These are phyloP conservation scores for Radiomyces spectabilis DNA, from an alignment of 192 early-diverging fungal genomes.

Conservation along the genomic window DNA sequence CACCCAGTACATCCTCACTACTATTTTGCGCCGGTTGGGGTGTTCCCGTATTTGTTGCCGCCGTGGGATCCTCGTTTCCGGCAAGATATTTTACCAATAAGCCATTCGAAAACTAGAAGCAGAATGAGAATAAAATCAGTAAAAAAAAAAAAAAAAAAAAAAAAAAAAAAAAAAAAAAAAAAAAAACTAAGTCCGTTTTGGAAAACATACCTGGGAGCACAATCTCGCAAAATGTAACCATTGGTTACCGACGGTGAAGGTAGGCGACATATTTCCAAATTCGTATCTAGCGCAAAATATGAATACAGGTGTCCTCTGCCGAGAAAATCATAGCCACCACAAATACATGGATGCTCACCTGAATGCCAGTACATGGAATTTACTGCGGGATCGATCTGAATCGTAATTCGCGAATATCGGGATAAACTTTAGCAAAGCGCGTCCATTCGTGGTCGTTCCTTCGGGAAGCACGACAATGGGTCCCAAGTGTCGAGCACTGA, in stretches of 20 bases:
- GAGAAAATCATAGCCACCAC: slow-evolving; percentile 9
- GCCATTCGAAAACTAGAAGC: background rate
- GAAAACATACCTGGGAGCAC: slow-evolving; percentile 57
- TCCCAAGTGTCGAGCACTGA: slow-evolving; percentile 31
- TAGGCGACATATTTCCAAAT: slow-evolving; percentile 53
- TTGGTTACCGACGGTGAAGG: slow-evolving; percentile 53
- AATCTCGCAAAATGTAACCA: slow-evolving; percentile 44
- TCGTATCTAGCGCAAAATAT: slow-evolving; percentile 51
- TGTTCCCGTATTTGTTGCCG: background rate
- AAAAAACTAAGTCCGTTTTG: background rate
- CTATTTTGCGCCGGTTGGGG: too few species aligned
- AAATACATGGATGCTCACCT: slow-evolving; percentile 31
- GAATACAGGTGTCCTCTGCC: slow-evolving; percentile 22
- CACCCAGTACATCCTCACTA: too few species aligned
- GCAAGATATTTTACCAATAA: background rate
- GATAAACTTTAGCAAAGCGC: slow-evolving; percentile 70
- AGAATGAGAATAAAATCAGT: background rate
- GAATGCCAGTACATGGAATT: slow-evolving; percentile 53
- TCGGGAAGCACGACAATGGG: slow-evolving; percentile 68
- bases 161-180: background rate
- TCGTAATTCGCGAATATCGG: slow-evolving; percentile 59
- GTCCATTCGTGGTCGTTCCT: slow-evolving; percentile 82
- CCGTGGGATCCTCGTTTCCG: background rate
- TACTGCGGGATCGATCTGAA: slow-evolving; percentile 47
- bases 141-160: background rate